These are phyloP conservation scores for Chlorella sp. DNA, from an alignment of 139 green algal genomes.

Conservation along the genomic window DNA sequence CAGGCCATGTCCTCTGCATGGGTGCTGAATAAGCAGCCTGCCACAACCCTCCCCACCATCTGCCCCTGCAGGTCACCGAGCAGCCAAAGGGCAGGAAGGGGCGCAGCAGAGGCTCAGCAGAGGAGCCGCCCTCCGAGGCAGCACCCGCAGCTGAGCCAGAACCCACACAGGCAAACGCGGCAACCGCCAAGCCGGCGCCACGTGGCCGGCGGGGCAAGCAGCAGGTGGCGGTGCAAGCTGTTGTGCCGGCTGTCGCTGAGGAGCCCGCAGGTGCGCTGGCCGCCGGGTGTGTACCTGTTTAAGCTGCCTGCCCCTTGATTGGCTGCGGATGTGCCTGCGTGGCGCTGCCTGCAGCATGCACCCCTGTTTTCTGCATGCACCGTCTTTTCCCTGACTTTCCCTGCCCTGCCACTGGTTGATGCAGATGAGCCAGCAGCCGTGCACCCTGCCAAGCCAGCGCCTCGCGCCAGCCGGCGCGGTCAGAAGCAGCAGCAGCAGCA, in stretches of 20 bases:
- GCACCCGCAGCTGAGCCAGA: not conserved
- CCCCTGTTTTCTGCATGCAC: too few species aligned
- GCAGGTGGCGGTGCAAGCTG: not conserved
- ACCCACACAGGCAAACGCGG: not conserved
- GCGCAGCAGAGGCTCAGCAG: not conserved
- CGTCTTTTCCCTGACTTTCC: not conserved
- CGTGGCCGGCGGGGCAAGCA: not conserved
- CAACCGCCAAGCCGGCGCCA: not conserved
- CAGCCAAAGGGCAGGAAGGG: not conserved
- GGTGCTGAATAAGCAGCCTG: not conserved
- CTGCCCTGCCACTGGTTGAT: not conserved
- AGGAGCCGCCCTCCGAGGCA: not conserved
- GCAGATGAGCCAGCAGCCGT: conserved; percentile 7
- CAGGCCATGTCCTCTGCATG: too few species aligned
- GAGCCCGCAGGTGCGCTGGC: not conserved
- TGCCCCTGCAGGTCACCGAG: not conserved
- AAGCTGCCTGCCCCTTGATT: not conserved
- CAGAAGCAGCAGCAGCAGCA: conserved; percentile 6
- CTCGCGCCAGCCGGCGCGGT: not conserved
- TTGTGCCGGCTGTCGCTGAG: not conserved
- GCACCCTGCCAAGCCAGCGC: not conserved
- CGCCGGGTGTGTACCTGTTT: too few species aligned
- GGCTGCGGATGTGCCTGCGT: too few species aligned
- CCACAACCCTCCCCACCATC: not conserved
- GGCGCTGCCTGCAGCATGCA: too few species aligned